Base-by-base conservation (phyloP, 768 basidiomycete species). In the Terana coerulea region DNA sequence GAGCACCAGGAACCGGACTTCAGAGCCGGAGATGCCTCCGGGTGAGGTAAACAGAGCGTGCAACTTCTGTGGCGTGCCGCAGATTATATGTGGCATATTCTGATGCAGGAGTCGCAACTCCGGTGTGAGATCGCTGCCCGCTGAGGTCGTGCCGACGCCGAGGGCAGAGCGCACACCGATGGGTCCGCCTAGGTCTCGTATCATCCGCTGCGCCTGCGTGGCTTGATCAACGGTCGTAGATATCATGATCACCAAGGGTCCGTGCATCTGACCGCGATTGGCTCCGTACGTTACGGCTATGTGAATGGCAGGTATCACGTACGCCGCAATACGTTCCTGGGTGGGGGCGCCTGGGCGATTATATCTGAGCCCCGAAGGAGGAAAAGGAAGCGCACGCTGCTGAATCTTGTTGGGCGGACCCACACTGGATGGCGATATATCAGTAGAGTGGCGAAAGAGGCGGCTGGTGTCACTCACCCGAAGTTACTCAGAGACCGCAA, bases 331-430 rank as follows among this genome's bases (percentile, higher is more conserved):
- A 40, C 97, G 81, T 67, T 99, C 97, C 67, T 98, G 95, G 0
- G 97, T 98, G 0, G 97, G 95, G 97, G 97, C 9, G 95, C 97
- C 70, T 99, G 97, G 8, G 95, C 95, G 62, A 99, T 98, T 63
- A 98, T 98, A 61, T 99, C 97, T 31, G 92, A 83, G 7, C 93
- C 95, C 46, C 88, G 82, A 29, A 98, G 77, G 53, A 99, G 81
- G 72, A 98, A 98, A n/a, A 6, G 97, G 97, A 44, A 99, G 74
- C 39, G 97, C 95, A 42, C 95, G 82, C 64, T 95, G 93, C 69
- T 98, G 97, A 58, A 99, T 97, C 75, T 99, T 99, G 69, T 98
- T 98, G 5, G 97, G 97, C 1, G 97, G 97, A 0, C 95, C 95
- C 55, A 98, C 86, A 35, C 94, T 95, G 51, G 48, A 48, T 47